Base-by-base conservation (phyloP, 2,329 filamentous ascomycete species). In the Epichloe baconii region DNA sequence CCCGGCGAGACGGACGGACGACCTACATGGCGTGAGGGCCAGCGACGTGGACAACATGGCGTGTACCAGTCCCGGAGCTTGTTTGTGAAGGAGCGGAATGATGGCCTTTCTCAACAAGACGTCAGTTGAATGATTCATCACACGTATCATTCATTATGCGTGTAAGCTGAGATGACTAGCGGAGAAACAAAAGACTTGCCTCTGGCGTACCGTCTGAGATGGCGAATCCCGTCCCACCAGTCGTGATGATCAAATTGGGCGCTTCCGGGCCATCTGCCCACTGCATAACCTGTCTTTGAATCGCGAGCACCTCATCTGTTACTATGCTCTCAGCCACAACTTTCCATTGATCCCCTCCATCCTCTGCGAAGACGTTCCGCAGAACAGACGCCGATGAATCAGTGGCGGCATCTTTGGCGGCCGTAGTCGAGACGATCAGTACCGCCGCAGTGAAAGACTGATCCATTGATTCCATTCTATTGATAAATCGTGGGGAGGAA, bases 141-240 rank as follows among this genome's bases (percentile, higher is more conserved):
- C 26, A 3, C 10, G 8, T 10, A 31, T 31, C 26, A 10, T 31
- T 31, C 26, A 4, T 10, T 11, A 4, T 31, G 8, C 4, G 26
- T 31, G 8, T 11, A 3, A 19, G 17, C 4, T 15, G 1, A 14
- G 14, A 23, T 10, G n/a, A 31, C 19, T 12, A 35, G 15, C 37
- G 26, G 35, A 36, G 36, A 31, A 31, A 19, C 36, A 38, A 21
- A 15, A 49, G 46, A 8, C 56, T 56, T 65, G 90, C 88, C 77
- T 97, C 93, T 2, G 93, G 93, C 0, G 93, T 98, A 42, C 78
- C 74, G 70, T 98, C 93, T 51, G 84, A 79, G 11, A 82, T 74
- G 7, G 93, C 85, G 67, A 98, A 98, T 0, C 93, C 93, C 1
- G 93, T 98, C 2, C 93, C 93, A 21, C 93, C 93, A 6, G 88